Base-by-base conservation (phyloP, 306 rosid genomes). In the Trifolium fragiferum region DNA sequence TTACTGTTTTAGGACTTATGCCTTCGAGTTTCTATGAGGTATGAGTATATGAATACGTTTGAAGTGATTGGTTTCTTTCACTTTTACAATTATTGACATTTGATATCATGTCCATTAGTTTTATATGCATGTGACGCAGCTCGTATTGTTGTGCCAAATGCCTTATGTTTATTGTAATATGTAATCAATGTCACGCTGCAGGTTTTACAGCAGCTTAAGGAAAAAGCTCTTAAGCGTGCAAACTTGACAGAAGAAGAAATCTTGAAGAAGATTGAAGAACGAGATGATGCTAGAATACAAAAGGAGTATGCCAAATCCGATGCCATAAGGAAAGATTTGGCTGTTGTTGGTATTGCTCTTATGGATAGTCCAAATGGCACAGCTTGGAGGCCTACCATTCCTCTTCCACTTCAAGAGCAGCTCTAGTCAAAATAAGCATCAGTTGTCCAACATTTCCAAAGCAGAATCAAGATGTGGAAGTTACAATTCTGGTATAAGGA, bases 341-440 rank as follows among this genome's bases (percentile, higher is more conserved):
- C 93, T 74, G 81, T 68, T 60, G 77, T 85, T 46, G 98, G 99
- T 54, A 92, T 95, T 67, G 77, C 93, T 76, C 92, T 90, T 10
- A 94, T 92, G 99, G 99, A 94, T 83, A 82, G 87, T 87, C 89
- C 97, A 33, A 78, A 83, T 59, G 97, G 97, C 35, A 94, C 99
- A 30, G 80, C 90, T 53, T 90, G 99, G 97, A 92, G 96, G 81
- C 96, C 99, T 20, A 47, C 96, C 25, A 75, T 94, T 73, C 98
- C 98, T 49, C 89, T 90, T 71, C 82, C 86, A 0, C 89, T 91
- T 77, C 96, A 91, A 84, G 90, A 85, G 19, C 86, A 84, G 68
- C 51, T 64, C 40, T 68, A 59, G 40, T 72, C 72, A 47, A 74
- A 18, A 74, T 76, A 40, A 12, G 64, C 77, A 62, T 70, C 69